Percentiles rank a stretch among this genome's conserved stretches.
Conservation (phyloP, 2,329 filamentous ascomycete genomes). For the Cladophialophora exuberans region DNA sequence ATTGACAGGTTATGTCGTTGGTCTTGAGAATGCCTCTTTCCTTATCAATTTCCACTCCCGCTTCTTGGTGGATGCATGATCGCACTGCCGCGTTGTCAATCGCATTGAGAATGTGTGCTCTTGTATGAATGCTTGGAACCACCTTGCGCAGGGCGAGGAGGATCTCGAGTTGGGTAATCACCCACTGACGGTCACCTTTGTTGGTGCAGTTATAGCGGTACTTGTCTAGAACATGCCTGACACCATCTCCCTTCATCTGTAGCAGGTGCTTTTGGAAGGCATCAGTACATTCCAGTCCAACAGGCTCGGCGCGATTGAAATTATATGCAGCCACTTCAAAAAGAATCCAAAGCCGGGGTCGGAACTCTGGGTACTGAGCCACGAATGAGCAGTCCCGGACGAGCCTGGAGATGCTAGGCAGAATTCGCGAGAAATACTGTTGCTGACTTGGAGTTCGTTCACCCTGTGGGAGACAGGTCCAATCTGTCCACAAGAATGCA, state of each 20-base stretch:
- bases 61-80: conserved; percentile 2
- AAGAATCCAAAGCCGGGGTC: conserved; percentile 1
- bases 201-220: background rate
- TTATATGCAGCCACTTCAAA: background rate
- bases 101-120: background rate
- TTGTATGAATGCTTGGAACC: conserved; percentile 1
- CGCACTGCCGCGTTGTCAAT: conserved; percentile 1
- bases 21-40: background rate
- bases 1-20: background rate
- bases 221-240: background rate
- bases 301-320: background rate
- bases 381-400: conserved; percentile 2
- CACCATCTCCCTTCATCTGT: conserved; percentile 1
- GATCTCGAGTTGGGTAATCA: background rate
- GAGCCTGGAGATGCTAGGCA: background rate
- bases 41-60: background rate
- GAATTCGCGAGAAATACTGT: background rate
- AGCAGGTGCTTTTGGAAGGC: conserved; percentile 1
- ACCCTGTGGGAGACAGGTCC: conserved; percentile 1
- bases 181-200: background rate
- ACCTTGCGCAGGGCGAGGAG: background rate
- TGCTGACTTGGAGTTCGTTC: background rate
- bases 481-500: conserved; percentile 3
- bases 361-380: background rate
- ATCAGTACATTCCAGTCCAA: background rate